Evolutionary conservation across 495 filamentous ascomycete genomes (phyloP), one percentile per base, ranked within the genome.

Genomic region (Aspergillus campestris): DNA sequence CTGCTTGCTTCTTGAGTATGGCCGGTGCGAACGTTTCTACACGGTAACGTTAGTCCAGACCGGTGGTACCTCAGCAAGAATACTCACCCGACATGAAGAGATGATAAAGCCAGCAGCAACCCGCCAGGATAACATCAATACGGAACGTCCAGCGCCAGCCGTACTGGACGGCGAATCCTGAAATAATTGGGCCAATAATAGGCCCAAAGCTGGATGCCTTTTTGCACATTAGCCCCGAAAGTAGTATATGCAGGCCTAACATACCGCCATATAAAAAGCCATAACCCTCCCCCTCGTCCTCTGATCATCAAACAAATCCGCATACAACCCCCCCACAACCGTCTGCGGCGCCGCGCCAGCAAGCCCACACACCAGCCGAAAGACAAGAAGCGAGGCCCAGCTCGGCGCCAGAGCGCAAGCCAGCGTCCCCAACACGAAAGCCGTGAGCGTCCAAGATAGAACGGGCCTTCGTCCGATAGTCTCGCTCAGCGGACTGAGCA

Each of bases 401-500:
- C 73, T 82, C 0, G 83, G 84, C 7, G 86, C 72, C 8, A 89
- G 53, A 1, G 83, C 82, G 53, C 77, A 85, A 8, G 72, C 82
- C 48, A 92, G 62, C 0, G 83, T 86, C 47, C 78, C 86, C 14
- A 85, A 47, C 9, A 77, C 79, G 55, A 84, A 89, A 11, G 77
- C 44, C 32, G 71, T 52, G 48, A 89, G 89, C 1, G 78, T 75
- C 31, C 58, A 65, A 0, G 81, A 61, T 48, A 83, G 81, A 32
- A 86, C 72, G 7, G 65, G 60, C 53, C 71, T 77, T n/a, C 86
- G 71, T 11, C 86, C 85, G 51, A 82, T 79, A 1, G 80, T 75
- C 53, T 89, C 85, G 50, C 79, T 85, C 8, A 88, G 54, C 0
- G 85, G 84, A 1, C 81, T 83, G 61, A 82, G 86, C 4, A 82